Conservation (phyloP, 169 alveolate genomes). For the Babesia caballi region DNA sequence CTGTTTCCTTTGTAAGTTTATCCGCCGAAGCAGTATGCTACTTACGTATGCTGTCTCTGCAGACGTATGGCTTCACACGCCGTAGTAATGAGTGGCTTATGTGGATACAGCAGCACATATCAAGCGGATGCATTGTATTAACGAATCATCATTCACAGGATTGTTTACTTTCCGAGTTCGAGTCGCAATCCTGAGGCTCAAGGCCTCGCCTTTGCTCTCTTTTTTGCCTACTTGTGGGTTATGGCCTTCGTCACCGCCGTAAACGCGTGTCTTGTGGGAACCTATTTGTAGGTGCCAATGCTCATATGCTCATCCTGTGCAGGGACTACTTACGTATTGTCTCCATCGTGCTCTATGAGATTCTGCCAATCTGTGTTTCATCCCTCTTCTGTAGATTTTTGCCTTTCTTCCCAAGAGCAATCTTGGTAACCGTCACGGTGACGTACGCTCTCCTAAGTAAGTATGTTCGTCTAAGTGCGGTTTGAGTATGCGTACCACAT, state of each 20-base stretch:
- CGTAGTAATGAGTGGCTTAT: too few relatives aligned
- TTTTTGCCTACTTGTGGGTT: constrained; percentile 44
- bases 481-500: too few relatives aligned
- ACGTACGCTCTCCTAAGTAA: constrained; percentile 20
- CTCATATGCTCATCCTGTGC: background rate
- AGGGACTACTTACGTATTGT: constrained; percentile 27
- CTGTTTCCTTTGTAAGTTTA: constrained; percentile 49
- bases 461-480: background rate
- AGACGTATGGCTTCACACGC: too few relatives aligned
- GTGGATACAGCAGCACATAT: too few relatives aligned
- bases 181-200: background rate
- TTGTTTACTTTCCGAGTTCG: constrained; percentile 31
- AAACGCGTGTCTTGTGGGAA: constrained; percentile 39
- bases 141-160: constrained; percentile 18
- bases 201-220: constrained; percentile 15
- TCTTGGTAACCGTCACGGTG: constrained; percentile 21
- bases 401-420: constrained; percentile 9
- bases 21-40: too few relatives aligned
- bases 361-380: constrained; percentile 47
- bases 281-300: constrained; percentile 8
- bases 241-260: constrained; percentile 20
- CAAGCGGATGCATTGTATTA: too few relatives aligned
- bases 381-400: background rate
- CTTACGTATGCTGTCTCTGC: too few relatives aligned
- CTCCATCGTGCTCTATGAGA: constrained; percentile 26